Evolutionary conservation across 75 land plant species (phyloP), one percentile per base, ranked within the genome.

Genomic region (Gnetum montanum): DNA sequence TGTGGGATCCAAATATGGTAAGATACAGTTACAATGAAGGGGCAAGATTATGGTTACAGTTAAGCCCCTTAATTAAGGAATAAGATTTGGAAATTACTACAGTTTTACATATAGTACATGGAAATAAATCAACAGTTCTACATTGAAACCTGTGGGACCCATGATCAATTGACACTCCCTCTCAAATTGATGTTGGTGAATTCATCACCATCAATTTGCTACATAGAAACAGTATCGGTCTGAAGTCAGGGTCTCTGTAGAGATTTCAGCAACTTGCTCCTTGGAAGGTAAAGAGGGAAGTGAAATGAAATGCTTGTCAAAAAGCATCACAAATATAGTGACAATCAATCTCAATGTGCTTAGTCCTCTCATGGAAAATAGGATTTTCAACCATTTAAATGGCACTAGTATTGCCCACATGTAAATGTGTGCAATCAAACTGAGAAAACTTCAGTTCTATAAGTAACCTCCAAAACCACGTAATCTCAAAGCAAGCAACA

Each of bases 401-500:
- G 5, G 59, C 55, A 48, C 72, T 70, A 13, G 49, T 54, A 29
- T 63, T 70, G 34, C 63, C 65, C 11, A 34, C 52, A 49, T 69
- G 29, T 8, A 69, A 26, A 5, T 38, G 52, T 1, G 59, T 55
- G 28, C 34, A 34, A 25, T 30, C 11, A 3, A 1, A 1, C 3
- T 60, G 54, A 43, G 64, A 18, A 23, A 37, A 49, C 16, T 64
- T 64, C 40, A 69, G 35, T 11, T 61, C 64, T 31, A 19, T 19
- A 12, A 69, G 46, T 0, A 61, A n/a, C 3, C 63, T 46, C 43
- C 34, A 25, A 34, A 69, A 40, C 71, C 71, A 69, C 44, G 45
- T 47, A 13, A 59, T 37, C 25, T 69, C 71, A 44, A 56, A 54
- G 34, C 52, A 58, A 28, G 59, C 46, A 22, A 15, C 2, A 16